These are phyloP conservation scores for Fusarium tricinctum DNA, from an alignment of 2,329 filamentous ascomycete genomes.

Conservation along the genomic window DNA sequence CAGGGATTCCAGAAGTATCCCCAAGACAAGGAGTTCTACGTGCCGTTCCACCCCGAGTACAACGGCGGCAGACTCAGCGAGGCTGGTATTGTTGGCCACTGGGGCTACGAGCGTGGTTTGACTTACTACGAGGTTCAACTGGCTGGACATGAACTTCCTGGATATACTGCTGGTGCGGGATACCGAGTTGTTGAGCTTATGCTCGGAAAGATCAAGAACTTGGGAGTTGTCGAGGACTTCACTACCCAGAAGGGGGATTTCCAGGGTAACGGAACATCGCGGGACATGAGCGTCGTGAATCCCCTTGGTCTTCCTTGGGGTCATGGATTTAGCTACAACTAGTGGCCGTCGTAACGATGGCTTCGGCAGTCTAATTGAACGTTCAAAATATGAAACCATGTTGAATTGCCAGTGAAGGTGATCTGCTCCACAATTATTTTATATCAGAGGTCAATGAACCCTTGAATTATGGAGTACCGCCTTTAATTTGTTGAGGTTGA, in stretches of 20 bases:
- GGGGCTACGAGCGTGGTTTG: conserved; percentile 79
- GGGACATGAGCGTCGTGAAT: neutral
- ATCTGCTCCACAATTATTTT: rapidly evolving
- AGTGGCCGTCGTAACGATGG: neutral
- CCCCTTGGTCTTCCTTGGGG: conserved; percentile 11
- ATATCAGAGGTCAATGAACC: no score
- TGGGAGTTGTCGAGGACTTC: conserved; percentile 41
- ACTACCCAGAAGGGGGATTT: conserved; percentile 45
- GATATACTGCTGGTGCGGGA: conserved; percentile 48
- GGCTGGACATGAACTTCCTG: conserved; percentile 67
- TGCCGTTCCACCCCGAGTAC: conserved; percentile 70
- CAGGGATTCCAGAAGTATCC: conserved; percentile 73
- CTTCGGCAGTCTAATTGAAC: neutral
- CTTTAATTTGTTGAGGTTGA: no score
- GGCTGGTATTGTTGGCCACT: conserved; percentile 76
- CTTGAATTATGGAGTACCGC: no score
- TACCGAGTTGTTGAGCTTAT: conserved; percentile 51
- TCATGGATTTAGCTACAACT: neutral
- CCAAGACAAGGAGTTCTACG: conserved; percentile 71
- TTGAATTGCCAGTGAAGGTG: no score
- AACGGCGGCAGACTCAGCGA: conserved; percentile 65
- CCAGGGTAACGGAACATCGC: conserved; percentile 20
- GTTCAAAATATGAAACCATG: neutral
- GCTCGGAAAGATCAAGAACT: conserved; percentile 45
- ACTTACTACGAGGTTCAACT: conserved; percentile 78